These are phyloP conservation scores for Polyrhizophydium stewartii DNA, from an alignment of 371 early-diverging fungal genomes.

Conservation along the genomic window DNA sequence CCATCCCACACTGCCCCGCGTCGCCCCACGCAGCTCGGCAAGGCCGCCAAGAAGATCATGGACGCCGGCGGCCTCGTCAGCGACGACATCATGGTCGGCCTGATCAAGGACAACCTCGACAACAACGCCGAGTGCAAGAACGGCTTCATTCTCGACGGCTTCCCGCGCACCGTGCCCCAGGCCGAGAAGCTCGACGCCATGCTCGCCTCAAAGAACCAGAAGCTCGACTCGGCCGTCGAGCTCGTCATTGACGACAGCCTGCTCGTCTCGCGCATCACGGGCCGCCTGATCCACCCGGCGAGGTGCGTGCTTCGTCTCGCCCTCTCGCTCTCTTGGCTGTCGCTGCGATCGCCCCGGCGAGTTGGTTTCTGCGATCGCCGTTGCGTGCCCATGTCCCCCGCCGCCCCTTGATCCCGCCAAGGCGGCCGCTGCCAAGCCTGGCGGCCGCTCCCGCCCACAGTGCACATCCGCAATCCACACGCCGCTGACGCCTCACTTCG, in stretches of 20 bases:
- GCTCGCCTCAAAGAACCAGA: conserved; percentile 76
- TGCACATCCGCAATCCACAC: too few species aligned
- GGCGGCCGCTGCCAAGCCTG: too few species aligned
- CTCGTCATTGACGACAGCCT: conserved; percentile 90
- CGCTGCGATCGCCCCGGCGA: too few species aligned
- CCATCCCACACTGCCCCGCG: background rate
- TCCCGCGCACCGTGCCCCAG: conserved; percentile 98
- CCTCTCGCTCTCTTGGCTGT: background rate
- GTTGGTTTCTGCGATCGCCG: too few species aligned
- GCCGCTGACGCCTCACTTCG: too few species aligned
- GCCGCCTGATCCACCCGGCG: conserved; percentile 89
- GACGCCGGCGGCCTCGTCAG: conserved; percentile 96
- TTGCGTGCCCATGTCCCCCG: too few species aligned
- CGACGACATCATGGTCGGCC: conserved; percentile 96
- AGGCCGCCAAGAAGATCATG: conserved; percentile 97
- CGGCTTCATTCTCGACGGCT: conserved; percentile 99
- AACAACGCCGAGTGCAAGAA: conserved; percentile 88
- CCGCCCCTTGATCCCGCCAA: too few species aligned
- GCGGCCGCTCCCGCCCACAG: too few species aligned
- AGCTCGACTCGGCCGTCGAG: conserved; percentile 89
- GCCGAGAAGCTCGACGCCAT: conserved; percentile 97
- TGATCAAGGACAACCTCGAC: conserved; percentile 94
- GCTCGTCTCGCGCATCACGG: conserved; percentile 93
- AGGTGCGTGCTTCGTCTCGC: conserved; percentile 20
- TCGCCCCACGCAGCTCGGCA: conserved; percentile 57